phyloP scores from a whole-genome alignment of 2,329 filamentous ascomycete genomes.

The Pseudogymnoascus sp. region DNA sequence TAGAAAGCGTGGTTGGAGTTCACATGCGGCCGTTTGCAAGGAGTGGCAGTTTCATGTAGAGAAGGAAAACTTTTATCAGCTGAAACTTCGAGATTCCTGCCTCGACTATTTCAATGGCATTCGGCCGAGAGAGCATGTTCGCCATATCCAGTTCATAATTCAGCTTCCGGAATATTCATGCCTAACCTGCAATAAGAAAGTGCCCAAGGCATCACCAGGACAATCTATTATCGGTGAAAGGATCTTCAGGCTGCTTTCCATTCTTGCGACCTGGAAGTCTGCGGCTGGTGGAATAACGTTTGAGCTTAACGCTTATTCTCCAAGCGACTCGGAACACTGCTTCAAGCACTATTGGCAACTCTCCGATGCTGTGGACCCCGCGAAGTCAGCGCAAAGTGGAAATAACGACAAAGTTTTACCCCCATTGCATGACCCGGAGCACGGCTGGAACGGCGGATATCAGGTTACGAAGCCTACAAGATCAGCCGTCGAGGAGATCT shows the following conservation, averaged over 20 bases:
- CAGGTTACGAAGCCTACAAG: conserved; percentile 19
- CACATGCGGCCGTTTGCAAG: conserved; percentile 11
- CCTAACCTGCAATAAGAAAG: conserved; percentile 9
- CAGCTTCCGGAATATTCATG: conserved; percentile 24
- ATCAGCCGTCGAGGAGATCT: conserved; percentile 23
- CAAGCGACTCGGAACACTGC: conserved; percentile 30
- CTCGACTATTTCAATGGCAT: conserved; percentile 6
- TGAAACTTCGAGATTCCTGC: background rate
- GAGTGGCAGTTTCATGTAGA: background rate
- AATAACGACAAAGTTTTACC: background rate
- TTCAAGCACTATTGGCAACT: conserved; percentile 25
- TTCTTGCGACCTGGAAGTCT: conserved; percentile 26
- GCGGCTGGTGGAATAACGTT: conserved; percentile 21
- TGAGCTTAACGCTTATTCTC: conserved; percentile 29
- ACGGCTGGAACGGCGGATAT: conserved; percentile 27
- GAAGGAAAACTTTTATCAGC: background rate
- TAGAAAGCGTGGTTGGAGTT: conserved; percentile 27
- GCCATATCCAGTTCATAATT: conserved; percentile 26
- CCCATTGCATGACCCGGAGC: conserved; percentile 21
- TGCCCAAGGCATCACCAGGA: background rate
- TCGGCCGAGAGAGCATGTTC: conserved; percentile 19
- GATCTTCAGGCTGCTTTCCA: conserved; percentile 19
- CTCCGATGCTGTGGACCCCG: conserved; percentile 19
- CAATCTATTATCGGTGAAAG: background rate
- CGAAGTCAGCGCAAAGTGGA: background rate